Conservation (phyloP, 495 filamentous ascomycete genomes). For the Terfezia boudieri region DNA sequence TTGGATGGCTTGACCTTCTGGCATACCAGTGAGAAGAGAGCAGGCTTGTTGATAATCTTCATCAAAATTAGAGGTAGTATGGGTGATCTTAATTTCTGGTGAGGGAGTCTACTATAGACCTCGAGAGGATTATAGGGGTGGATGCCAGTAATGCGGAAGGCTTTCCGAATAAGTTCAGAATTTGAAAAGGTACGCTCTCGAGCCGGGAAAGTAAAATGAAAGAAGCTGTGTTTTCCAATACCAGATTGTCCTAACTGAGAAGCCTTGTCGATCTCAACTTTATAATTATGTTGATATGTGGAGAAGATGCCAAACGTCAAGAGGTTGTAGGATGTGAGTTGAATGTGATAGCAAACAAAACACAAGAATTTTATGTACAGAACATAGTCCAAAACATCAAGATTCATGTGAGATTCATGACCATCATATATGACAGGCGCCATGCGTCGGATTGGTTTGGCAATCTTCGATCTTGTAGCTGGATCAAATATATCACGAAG, state of each 20-base stretch:
- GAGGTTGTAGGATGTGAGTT: not conserved
- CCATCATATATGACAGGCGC: not conserved
- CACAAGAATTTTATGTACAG: not conserved
- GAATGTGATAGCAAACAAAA: not conserved
- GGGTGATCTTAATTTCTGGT: no score
- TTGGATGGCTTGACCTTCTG: no score
- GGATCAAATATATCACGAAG: not conserved
- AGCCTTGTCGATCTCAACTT: not conserved
- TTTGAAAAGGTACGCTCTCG: not conserved
- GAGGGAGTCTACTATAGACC: not conserved
- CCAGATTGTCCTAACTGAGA: not conserved
- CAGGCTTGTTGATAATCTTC: no score
- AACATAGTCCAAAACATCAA: not conserved
- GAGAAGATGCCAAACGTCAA: slow-evolving; percentile 3
- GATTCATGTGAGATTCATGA: not conserved
- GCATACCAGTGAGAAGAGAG: no score
- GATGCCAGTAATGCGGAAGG: not conserved
- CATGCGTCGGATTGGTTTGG: not conserved
- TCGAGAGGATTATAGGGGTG: not conserved
- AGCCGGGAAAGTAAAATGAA: not conserved
- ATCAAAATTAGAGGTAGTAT: no score
- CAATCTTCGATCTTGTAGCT: not conserved
- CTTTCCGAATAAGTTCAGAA: not conserved
- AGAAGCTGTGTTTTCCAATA: not conserved
- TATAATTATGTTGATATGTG: not conserved